A percentile compares a stretch with the other conserved stretches of the same genome.
phyloP scores from a whole-genome alignment of 1,284 basidiomycete genomes.

The Trichosporon sp. region DNA sequence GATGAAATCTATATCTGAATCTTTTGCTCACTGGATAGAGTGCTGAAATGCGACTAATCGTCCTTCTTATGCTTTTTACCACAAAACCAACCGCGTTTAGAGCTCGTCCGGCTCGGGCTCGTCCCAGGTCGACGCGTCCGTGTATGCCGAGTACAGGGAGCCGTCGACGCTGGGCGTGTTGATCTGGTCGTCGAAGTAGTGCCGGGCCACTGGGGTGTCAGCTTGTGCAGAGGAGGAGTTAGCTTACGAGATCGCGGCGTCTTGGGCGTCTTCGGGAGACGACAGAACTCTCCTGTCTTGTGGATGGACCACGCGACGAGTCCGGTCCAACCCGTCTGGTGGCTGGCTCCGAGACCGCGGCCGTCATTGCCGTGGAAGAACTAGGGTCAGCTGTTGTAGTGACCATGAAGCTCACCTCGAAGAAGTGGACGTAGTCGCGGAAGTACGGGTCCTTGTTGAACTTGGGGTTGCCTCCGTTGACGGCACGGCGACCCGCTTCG shows the following conservation, averaged over 20 bases:
- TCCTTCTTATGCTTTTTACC: not conserved
- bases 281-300: slow-evolving; percentile 77
- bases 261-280: slow-evolving; percentile 81
- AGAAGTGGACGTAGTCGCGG: slow-evolving; percentile 68
- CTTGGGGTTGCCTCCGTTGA: slow-evolving; percentile 85
- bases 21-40: not conserved
- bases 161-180: slow-evolving; percentile 53
- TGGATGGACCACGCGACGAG: slow-evolving; percentile 85
- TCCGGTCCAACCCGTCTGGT: slow-evolving; percentile 97
- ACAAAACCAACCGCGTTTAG: slow-evolving; percentile 25
- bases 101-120: slow-evolving; percentile 50
- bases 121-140: slow-evolving; percentile 43
- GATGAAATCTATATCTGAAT: slow-evolving; percentile 2
- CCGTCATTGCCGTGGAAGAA: slow-evolving; percentile 96
- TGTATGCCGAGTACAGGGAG: slow-evolving; percentile 49
- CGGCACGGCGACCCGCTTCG: slow-evolving; percentile 77
- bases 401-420: not conserved
- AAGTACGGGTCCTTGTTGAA: slow-evolving; percentile 94
- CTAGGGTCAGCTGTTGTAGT: slow-evolving; percentile 55
- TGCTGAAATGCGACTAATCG: not conserved
- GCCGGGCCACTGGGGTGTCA: slow-evolving; percentile 76
- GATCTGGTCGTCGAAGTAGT: slow-evolving; percentile 81
- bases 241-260: slow-evolving; percentile 62
- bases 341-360: slow-evolving; percentile 88
- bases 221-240: slow-evolving; percentile 56